phyloP scores from a whole-genome alignment of 2,329 filamentous ascomycete species.

The Xylaria sp. region DNA sequence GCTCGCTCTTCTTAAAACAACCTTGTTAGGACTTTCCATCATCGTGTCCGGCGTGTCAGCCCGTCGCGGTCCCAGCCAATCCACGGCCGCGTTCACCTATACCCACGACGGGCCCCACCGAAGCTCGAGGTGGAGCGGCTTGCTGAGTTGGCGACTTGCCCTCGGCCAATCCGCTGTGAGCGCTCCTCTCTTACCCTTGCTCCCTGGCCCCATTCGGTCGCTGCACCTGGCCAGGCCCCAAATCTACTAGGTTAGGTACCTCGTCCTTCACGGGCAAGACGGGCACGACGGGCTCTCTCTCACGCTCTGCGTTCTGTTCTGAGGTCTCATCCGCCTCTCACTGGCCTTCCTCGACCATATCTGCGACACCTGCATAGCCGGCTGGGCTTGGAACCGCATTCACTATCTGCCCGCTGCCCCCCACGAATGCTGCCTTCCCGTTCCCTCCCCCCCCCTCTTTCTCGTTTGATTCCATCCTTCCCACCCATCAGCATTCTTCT shows the following conservation, averaged over 20 bases:
- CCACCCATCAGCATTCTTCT: constrained; percentile 1
- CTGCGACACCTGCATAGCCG: constrained; percentile 16
- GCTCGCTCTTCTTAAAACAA: constrained; percentile 12
- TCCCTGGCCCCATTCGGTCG: constrained; percentile 26
- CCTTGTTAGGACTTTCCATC: constrained; percentile 22
- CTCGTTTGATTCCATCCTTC: constrained; percentile 7
- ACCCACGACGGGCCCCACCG: constrained; percentile 24
- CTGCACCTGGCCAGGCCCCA: constrained; percentile 18
- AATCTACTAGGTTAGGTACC: constrained; percentile 16
- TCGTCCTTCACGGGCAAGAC: constrained; percentile 17
- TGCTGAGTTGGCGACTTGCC: constrained; percentile 37
- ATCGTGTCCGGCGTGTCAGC: constrained; percentile 39
- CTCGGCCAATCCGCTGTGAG: constrained; percentile 23
- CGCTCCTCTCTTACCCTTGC: constrained; percentile 1
- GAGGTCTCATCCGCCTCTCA: constrained; percentile 6
- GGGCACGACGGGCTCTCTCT: no score
- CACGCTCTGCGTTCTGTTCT: background rate
- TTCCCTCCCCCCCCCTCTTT: constrained; percentile 13
- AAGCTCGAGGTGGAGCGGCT: constrained; percentile 25
- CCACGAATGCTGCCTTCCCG: constrained; percentile 26
- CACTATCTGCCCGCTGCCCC: constrained; percentile 21
- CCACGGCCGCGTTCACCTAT: constrained; percentile 26
- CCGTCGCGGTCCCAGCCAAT: constrained; percentile 36
- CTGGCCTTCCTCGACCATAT: constrained; percentile 8
- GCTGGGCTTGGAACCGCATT: constrained; percentile 15